Base-by-base conservation (phyloP, 202 grass and related monocot genomes). In the Eragrostis tef region DNA sequence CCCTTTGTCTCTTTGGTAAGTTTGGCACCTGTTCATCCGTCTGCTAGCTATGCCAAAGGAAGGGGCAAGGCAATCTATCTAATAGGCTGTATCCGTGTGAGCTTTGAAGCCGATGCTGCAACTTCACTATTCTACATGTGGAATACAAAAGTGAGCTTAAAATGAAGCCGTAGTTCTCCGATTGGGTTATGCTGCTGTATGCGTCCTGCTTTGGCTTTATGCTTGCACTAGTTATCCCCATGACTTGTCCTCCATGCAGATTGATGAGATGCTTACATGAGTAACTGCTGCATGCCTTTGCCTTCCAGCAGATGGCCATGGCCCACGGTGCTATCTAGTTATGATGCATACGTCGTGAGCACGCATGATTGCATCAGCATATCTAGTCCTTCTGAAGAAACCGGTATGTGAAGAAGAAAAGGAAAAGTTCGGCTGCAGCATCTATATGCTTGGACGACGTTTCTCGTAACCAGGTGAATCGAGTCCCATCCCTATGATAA, bases 11-110 rank as follows among this genome's bases (percentile, higher is more conserved):
- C 88, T 91, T 78, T 89, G 20, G 83, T 86, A 98, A 93, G 94
- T 91, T 94, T 98, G 88, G 92, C 83, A 94, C 90, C 90, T 89
- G 78, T 87, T 89, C 84, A 90, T 77, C 86, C 85, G 74, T 26
- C 22, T 61, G 57, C 57, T 61, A 25, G 4, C 78, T 53, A 67
- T 39, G 65, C 56, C 81, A 58, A 74, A 84, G 81, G 39, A 82
- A 85, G 76, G 81, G 72, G 76, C 77, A 87, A 79, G 53, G 72
- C 71, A 88, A 85, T 48, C 46, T 56, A 62, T 36, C 34, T 46
- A 67, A 79, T 81, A 79, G 47, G 22, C 52, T 61, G 56, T 75
- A 67, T 60, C 48, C 61, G 15, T 72, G 58, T 82, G 29, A 76
- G 7, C 87, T 89, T 89, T 89, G 73, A 86, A 89, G 72, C 87